Base-by-base conservation (phyloP, 805 yeast species). In the Dipodascus albidus region DNA sequence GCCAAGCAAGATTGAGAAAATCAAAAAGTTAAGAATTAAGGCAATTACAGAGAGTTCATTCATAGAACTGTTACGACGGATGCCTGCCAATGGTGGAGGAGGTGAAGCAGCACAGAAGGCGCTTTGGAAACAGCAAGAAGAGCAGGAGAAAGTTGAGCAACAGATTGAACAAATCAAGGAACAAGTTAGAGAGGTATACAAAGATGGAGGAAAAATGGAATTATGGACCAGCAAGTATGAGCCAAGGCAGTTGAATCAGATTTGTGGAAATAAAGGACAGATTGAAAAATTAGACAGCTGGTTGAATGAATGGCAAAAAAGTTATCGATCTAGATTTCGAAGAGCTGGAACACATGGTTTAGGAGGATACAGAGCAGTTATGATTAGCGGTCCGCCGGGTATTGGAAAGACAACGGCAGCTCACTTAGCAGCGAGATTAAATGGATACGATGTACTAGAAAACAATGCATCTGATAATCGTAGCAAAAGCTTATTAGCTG, bases 201-300 rank as follows among this genome's bases (percentile, higher is more conserved):
- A 27, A 15, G 55, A 48, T 21, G 19, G 23, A 2, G 48, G 50
- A n/a, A 27, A 51, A 15, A 53, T 52, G 3, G 83, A 83, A 61
- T 70, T 93, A 54, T 93, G 99, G 99, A 93, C 99, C 0, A 83
- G 80, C 2, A 88, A 82, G 65, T 87, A 93, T 67, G 97, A 98
- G 0, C 99, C 99, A 6, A 77, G 80, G 1, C 74, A 74, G 41
- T 56, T 85, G 49, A 72, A 73, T 42, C 96, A 91, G 58, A 79
- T 93, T 23, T 89, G 97, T 70, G 99, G 99, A 56, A 90, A 90
- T 67, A 88, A 87, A 66, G 80, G 86, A 2, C 79, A 80, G 54
- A 83, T 93, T 14, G 71, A 72, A 19, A 80, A 80, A 62, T 72
- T 93, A 49, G 73, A 75, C 42, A 73, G 64, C 47, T 93, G 99